A percentile compares a stretch with the other conserved stretches of the same genome.
Evolutionary conservation across 805 yeast species (phyloP).

Genomic region (Jamesozyma rosinii): DNA sequence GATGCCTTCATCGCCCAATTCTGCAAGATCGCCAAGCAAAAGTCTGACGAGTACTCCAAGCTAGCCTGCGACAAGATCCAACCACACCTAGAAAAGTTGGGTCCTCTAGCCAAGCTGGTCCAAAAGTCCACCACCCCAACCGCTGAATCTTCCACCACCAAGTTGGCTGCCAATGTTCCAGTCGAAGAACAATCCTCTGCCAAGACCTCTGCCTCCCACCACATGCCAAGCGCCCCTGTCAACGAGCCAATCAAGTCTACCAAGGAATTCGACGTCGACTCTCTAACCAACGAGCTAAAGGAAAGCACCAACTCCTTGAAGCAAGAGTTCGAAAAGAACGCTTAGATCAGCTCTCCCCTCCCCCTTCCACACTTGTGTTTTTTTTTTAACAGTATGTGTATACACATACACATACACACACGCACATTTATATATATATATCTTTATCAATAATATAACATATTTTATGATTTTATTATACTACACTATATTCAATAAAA

Average conservation of each 20-base stretch:
- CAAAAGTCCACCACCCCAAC: slow-evolving; percentile 39
- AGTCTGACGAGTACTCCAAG: slow-evolving; percentile 37
- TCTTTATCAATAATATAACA: too few relatives aligned
- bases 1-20: slow-evolving; percentile 49
- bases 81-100: slow-evolving; percentile 53
- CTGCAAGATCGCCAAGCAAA: slow-evolving; percentile 40
- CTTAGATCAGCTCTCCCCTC: slow-evolving; percentile 3
- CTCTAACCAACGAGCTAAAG: slow-evolving; percentile 15
- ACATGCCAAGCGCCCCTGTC: slow-evolving; percentile 34
- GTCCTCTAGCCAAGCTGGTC: slow-evolving; percentile 57
- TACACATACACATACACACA: too few relatives aligned
- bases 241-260: slow-evolving; percentile 22
- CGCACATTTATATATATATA: too few relatives aligned
- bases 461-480: too few relatives aligned
- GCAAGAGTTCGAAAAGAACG: slow-evolving; percentile 19
- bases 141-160: slow-evolving; percentile 13
- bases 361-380: too few relatives aligned
- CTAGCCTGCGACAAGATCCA: slow-evolving; percentile 46
- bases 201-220: slow-evolving; percentile 29
- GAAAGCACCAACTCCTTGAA: slow-evolving; percentile 26
- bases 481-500: neutral
- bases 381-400: too few relatives aligned
- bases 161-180: slow-evolving; percentile 22
- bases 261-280: slow-evolving; percentile 18
- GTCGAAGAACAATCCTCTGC: slow-evolving; percentile 22